Conservation (phyloP, 1,284 basidiomycete genomes). For the Ceratorhiza oryzae-sativae region DNA sequence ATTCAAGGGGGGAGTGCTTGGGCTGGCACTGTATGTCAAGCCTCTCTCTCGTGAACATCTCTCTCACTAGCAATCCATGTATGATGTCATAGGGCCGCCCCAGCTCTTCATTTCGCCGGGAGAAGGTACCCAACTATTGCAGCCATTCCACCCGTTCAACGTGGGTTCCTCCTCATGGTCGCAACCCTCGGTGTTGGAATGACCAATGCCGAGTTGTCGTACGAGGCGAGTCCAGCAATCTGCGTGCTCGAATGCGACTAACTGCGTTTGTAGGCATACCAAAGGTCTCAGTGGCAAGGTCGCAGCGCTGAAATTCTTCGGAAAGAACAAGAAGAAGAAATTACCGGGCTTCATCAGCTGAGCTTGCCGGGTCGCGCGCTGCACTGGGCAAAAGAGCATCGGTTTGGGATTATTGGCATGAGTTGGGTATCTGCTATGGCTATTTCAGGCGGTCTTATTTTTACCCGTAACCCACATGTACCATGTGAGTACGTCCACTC, state of each 20-base stretch:
- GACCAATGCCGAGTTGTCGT: slow-evolving; percentile 29
- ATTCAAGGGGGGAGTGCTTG: slow-evolving; percentile 12
- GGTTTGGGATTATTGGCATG: slow-evolving; percentile 29
- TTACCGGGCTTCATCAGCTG: not conserved
- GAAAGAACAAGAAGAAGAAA: slow-evolving; percentile 15
- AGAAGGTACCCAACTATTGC: slow-evolving; percentile 12
- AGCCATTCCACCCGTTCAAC: slow-evolving; percentile 18
- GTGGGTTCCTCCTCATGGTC: slow-evolving; percentile 7
- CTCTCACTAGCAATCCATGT: not conserved
- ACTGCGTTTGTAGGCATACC: slow-evolving; percentile 5
- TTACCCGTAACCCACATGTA: slow-evolving; percentile 14
- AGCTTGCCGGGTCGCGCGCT: slow-evolving; percentile 22
- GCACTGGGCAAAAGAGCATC: slow-evolving; percentile 28
- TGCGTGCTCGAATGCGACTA: not conserved
- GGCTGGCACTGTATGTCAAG: slow-evolving; percentile 5
- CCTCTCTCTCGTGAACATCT: not conserved
- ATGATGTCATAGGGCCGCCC: slow-evolving; percentile 7
- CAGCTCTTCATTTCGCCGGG: slow-evolving; percentile 21
- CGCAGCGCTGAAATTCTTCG: slow-evolving; percentile 21
- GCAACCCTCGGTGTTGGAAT: slow-evolving; percentile 25
- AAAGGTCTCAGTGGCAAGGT: slow-evolving; percentile 23
- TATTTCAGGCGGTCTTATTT: slow-evolving; percentile 16
- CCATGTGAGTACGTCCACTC: slow-evolving; percentile 7
- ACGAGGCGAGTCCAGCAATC: not conserved
- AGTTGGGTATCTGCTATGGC: slow-evolving; percentile 28